Evolutionary conservation across 257 asterid genomes (phyloP), one percentile per base, ranked within the genome.

Genomic region (Echites panduratus): DNA sequence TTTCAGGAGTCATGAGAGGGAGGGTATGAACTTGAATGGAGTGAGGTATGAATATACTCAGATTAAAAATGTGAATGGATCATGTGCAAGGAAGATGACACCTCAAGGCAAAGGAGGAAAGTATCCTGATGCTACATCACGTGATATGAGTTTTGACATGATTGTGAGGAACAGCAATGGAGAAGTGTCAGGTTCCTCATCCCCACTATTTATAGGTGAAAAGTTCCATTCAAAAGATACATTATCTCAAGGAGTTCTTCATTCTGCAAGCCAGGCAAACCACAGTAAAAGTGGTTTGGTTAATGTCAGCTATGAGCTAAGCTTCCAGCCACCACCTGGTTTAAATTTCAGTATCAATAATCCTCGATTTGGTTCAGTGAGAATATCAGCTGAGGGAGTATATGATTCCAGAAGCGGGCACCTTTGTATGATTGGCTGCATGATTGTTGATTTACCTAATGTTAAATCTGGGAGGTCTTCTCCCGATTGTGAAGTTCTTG

Each of bases 381-480:
- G 79, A 72, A 85, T 93, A 64, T 85, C 92, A 45, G 96, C 96
- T 32, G 98, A 93, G 83, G 98, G 98, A 64, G 75, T 77, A 9
- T 93, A 90, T 71, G 88, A 90, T 77, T 68, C 86, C n/a, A 74
- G 68, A 66, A 81, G 67, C 22, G 98, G 97, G 56, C 96, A 83
- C 64, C 92, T 91, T 72, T 93, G 97, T 85, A 88, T 93, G 97
- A 74, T 75, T 79, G 98, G 97, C 32, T 93, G 97, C 77, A 83
- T 88, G 92, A 85, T 77, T 63, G 80, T 81, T 19, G 80, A 78
- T 64, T 81, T 86, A 24, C 80, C 79, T 77, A 69, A 73, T 59
- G 76, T n/a, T 65, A 78, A 75, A 76, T 27, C 48, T 38, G 70
- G 72, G 76, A 70, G 70, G 68, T 83, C 86, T 70, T 85, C 87